Percentiles rank a stretch among this genome's conserved stretches.
These are phyloP conservation scores for Hansenula lynferdii DNA, from an alignment of 1,139 yeast species.

Conservation along the genomic window DNA sequence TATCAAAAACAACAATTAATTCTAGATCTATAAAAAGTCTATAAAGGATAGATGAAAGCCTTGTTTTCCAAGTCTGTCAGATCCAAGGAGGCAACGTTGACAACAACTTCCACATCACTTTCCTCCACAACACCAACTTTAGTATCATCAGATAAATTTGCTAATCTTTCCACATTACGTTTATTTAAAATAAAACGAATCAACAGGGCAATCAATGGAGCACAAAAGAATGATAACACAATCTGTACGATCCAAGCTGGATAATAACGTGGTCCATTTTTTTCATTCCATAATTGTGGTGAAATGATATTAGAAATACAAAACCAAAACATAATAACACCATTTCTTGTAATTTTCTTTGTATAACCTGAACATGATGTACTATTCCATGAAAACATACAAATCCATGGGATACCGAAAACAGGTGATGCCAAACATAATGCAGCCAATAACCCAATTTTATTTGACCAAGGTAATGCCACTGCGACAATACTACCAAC, in stretches of 20 bases:
- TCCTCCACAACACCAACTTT: slow-evolving; percentile 18
- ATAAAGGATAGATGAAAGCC: slow-evolving; percentile 39
- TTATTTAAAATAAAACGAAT: slow-evolving; percentile 34
- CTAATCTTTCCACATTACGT: slow-evolving; percentile 34
- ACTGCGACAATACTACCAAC: slow-evolving; percentile 42
- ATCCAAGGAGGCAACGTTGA: slow-evolving; percentile 39
- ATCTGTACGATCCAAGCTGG: slow-evolving; percentile 55
- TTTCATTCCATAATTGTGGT: slow-evolving; percentile 39
- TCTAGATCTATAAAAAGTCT: background rate
- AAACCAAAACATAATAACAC: slow-evolving; percentile 35
- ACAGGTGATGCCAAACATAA: slow-evolving; percentile 34
- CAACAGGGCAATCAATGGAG: slow-evolving; percentile 34
- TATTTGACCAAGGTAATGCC: slow-evolving; percentile 34
- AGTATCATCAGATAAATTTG: slow-evolving; percentile 7
- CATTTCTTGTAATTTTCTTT: slow-evolving; percentile 35
- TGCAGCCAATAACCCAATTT: slow-evolving; percentile 39
- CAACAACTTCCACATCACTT: slow-evolving; percentile 22
- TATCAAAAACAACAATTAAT: background rate
- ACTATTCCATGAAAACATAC: slow-evolving; percentile 35
- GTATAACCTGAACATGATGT: slow-evolving; percentile 36
- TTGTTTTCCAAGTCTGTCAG: slow-evolving; percentile 44
- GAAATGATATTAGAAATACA: slow-evolving; percentile 39
- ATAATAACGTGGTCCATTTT: slow-evolving; percentile 36
- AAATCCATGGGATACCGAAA: slow-evolving; percentile 38
- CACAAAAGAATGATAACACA: slow-evolving; percentile 37